Conservation (phyloP, 306 rosid genomes). For the Corylus americana region DNA sequence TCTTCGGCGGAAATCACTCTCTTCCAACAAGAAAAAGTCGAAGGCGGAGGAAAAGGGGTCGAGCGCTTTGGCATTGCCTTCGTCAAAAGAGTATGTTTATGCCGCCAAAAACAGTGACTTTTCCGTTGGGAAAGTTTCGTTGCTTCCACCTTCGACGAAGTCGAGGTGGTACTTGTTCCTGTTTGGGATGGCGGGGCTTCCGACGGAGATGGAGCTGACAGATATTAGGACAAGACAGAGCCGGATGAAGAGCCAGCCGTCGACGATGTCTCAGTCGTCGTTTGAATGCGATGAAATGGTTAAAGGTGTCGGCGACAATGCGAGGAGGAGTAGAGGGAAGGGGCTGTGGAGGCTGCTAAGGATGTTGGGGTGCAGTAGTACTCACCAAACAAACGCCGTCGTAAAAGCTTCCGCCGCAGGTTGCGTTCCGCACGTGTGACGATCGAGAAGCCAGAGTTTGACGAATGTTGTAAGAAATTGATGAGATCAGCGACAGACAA, state of each 20-base stretch:
- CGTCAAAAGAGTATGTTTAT: background rate
- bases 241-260: constrained; percentile 23
- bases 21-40: background rate
- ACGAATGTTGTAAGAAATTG: too few species aligned
- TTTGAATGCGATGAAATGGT: constrained; percentile 22
- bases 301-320: background rate
- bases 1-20: constrained; percentile 22
- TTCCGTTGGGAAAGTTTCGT: constrained; percentile 37
- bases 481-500: too few species aligned
- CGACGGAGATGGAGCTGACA: constrained; percentile 58
- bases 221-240: constrained; percentile 66
- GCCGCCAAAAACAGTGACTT: constrained; percentile 7
- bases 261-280: constrained; percentile 35
- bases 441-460: too few species aligned
- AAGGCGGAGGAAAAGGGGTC: constrained; percentile 10
- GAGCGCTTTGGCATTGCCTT: background rate
- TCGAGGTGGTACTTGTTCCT: constrained; percentile 62
- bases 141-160: constrained; percentile 43
- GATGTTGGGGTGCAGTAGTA: constrained; percentile 31
- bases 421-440: constrained; percentile 11
- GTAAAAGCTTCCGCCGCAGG: constrained; percentile 35
- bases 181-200: constrained; percentile 58
- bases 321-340: constrained; percentile 11
- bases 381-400: constrained; percentile 35
- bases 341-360: constrained; percentile 49